Base-by-base conservation (phyloP, 2,329 filamentous ascomycete species). In the Zymoseptoria crescenta region DNA sequence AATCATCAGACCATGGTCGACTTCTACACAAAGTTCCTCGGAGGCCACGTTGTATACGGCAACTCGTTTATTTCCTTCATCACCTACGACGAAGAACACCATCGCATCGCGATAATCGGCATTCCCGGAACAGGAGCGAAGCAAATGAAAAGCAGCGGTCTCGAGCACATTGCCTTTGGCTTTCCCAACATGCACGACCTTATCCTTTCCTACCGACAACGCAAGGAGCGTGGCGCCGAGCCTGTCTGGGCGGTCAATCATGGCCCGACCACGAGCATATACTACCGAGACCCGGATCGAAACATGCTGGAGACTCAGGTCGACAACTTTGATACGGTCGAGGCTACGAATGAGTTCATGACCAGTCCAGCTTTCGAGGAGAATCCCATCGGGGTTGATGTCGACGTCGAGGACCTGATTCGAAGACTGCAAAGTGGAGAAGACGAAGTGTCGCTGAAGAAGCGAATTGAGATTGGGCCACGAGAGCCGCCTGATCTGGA, bases 291-390 rank as follows among this genome's bases (percentile, higher is more conserved):
- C 59, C 64, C 65, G 2, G 65, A 68, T 41, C 64, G 65, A 8
- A 66, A 64, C 51, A 59, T 57, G 50, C 13, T 63, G 3, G 61
- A 63, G 51, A 56, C 52, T 28, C 61, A 63, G 49, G 64, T 65
- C 13, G 63, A 67, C 24, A 65, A 65, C 58, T 66, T 65, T 30
- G 60, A 59, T 27, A 62, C 55, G 7, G 49, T 45, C 3, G 64
- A 68, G 28, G 77, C 76, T 48, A 73, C 75, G 0, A 71, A 62
- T 0, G 68, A 61, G 9, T 81, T 72, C 62, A 77, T 82, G 76
- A 52, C 9, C 20, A 58, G 64, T 54, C 20, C 52, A 51, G 52
- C 29, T n/a, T 58, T 45, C 20, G 19, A 13, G 16, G 20, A 21
- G 13, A 58, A 58, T 19, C 56, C 56, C 9, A 27, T 58, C 8